Conservation (phyloP, 2,329 filamentous ascomycete genomes). For the Didymella keratinophila region DNA sequence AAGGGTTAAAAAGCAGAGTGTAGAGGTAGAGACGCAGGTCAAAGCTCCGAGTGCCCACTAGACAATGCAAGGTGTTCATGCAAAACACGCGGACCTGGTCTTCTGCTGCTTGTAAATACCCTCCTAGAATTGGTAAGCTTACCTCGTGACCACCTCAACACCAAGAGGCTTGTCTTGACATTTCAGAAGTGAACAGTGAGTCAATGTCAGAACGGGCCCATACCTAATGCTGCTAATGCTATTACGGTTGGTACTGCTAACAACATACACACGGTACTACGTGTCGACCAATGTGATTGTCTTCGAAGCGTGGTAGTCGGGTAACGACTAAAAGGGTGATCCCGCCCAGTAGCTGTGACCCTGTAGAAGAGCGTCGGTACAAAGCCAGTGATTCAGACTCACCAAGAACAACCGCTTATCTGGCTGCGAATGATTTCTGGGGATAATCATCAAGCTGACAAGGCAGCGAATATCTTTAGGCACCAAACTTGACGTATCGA, state of each 20-base stretch:
- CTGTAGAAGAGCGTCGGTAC: background rate
- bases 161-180: background rate
- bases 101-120: background rate
- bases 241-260: background rate
- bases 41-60: background rate
- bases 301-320: background rate
- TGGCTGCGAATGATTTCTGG: background rate
- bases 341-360: background rate
- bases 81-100: background rate
- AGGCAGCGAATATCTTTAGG: background rate
- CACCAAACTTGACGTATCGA: background rate
- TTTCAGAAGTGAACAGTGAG: background rate
- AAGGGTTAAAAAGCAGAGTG: background rate
- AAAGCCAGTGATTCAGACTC: background rate
- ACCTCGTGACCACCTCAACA: background rate
- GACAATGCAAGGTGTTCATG: background rate
- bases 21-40: background rate
- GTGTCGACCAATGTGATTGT: background rate
- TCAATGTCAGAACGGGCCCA: background rate
- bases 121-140: background rate
- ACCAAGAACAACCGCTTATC: background rate
- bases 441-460: background rate
- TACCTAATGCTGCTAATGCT: background rate
- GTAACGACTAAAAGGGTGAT: background rate
- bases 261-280: background rate